These are phyloP conservation scores for Trypanosoma lewisi DNA, from an alignment of 208 protist species.

Conservation along the genomic window DNA sequence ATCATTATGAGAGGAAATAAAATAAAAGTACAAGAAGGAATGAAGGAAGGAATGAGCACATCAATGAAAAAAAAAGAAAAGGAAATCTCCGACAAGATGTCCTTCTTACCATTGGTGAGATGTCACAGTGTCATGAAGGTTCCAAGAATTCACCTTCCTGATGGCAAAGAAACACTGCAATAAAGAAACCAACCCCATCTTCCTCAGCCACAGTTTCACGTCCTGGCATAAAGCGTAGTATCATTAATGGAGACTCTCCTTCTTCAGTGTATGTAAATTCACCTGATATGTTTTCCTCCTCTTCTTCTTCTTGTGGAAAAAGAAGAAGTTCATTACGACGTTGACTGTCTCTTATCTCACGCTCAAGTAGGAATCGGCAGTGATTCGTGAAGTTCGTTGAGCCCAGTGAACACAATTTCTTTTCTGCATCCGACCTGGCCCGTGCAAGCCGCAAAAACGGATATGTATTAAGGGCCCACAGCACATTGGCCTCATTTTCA, in stretches of 20 bases:
- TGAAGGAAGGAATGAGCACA: slow-evolving; percentile 2
- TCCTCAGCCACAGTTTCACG: slow-evolving; percentile 5
- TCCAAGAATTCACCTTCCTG: neutral
- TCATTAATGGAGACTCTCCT: slow-evolving; percentile 26
- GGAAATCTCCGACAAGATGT: no score
- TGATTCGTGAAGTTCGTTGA: slow-evolving; percentile 6
- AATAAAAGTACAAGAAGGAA: slow-evolving; percentile 8
- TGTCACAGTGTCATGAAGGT: neutral
- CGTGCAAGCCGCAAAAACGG: slow-evolving; percentile 38
- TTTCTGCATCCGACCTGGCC: slow-evolving; percentile 32
- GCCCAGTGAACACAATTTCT: slow-evolving; percentile 24
- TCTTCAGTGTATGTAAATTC: neutral
- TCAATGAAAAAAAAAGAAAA: slow-evolving; percentile 7
- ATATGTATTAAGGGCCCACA: slow-evolving; percentile 44
- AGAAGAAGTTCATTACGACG: slow-evolving; percentile 19
- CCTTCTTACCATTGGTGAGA: neutral
- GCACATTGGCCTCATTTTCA: slow-evolving; percentile 84
- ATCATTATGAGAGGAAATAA: neutral
- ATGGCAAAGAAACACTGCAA: slow-evolving; percentile 48
- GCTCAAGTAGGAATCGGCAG: slow-evolving; percentile 26
- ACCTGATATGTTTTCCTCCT: neutral
- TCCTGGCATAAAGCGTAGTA: slow-evolving; percentile 53
- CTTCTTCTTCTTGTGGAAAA: neutral
- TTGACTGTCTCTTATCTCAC: slow-evolving; percentile 33
- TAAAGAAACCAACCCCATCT: slow-evolving; percentile 67